Conservation (phyloP, 2,329 filamentous ascomycete species). For the Apiospora kogelbergensis region DNA sequence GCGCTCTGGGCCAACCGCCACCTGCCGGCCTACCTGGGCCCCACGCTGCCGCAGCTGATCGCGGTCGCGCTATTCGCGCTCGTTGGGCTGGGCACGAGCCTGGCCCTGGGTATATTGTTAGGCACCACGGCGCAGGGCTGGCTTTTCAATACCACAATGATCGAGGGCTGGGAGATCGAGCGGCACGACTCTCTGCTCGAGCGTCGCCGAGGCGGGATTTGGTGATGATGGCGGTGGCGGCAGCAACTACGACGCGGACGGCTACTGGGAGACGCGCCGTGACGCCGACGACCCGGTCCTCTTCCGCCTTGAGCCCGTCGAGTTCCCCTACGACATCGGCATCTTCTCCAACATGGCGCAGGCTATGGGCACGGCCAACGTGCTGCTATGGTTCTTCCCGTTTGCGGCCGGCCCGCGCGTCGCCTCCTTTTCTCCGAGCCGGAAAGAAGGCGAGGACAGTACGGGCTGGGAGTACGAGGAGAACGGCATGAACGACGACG, state of each 20-base stretch:
- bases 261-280: conserved; percentile 36
- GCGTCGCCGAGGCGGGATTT: conserved; percentile 41
- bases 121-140: conserved; percentile 62
- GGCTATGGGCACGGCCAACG: conserved; percentile 70
- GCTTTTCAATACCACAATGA: conserved; percentile 72
- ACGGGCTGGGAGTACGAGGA: conserved; percentile 65
- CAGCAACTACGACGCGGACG: conserved; percentile 31
- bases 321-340: conserved; percentile 82
- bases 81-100: conserved; percentile 57
- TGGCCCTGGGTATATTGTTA: conserved; percentile 66
- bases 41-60: conserved; percentile 56
- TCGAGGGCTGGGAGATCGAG: conserved; percentile 75
- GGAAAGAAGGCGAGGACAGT: conserved; percentile 23
- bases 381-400: conserved; percentile 69
- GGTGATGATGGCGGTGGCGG: conserved; percentile 28
- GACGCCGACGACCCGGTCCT: conserved; percentile 35
- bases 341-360: conserved; percentile 72
- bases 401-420: conserved; percentile 54
- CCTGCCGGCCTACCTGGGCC: conserved; percentile 74
- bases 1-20: conserved; percentile 64
- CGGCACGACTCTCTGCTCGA: conserved; percentile 59
- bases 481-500: conserved; percentile 72
- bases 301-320: conserved; percentile 60
- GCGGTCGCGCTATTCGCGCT: conserved; percentile 61
- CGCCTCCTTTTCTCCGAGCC: conserved; percentile 27